Base-by-base conservation (phyloP, 257 asterid species). In the Ajuga chamaepitys region DNA sequence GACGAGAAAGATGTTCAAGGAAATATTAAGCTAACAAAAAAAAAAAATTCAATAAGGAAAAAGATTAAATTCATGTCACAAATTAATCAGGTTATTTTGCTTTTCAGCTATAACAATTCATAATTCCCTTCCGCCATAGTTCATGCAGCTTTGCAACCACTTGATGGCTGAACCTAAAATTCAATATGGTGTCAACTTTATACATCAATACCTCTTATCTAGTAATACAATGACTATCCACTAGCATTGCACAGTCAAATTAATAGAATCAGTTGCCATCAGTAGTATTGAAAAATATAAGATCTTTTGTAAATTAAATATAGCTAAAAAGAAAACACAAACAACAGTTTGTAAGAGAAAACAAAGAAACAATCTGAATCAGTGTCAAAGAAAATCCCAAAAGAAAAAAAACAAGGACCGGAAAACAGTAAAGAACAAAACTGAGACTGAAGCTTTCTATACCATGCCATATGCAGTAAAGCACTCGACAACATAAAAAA, bases 391-490 rank as follows among this genome's bases (percentile, higher is more conserved):
- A 45, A 17, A 40, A 26, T 28, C 10, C 14, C 8, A 28, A 18
- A 44, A 28, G n/a, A n/a, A 62, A 13, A n/a, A 38, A 38, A 16
- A 21, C 21, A 35, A 28, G 24, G 9, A 45, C 25, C 62, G 22
- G 16, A 56, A 47, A 42, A 37, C 30, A 28, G 9, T 26, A 62
- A 17, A 30, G 16, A 51, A 8, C 21, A 41, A 46, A 16, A 38
- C 47, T 7, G 41, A 45, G 17, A 52, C 41, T 32, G 66, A 41
- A 66, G 30, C 22, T 56, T 59, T 54, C 7, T 14, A 60, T 38
- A 67, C 51, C 58, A 70, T 25, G 18, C 22, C 56, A 67, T 35
- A 47, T 55, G 48, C 24, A 56, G 46, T 56, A 61, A 47, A 70
- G 50, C 58, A 50, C 20, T 59, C 58, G 55, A 54, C 58, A 44